Evolutionary conservation across 1,284 basidiomycete species (phyloP).

Genomic region (Phylloboletellus chloephorus): DNA sequence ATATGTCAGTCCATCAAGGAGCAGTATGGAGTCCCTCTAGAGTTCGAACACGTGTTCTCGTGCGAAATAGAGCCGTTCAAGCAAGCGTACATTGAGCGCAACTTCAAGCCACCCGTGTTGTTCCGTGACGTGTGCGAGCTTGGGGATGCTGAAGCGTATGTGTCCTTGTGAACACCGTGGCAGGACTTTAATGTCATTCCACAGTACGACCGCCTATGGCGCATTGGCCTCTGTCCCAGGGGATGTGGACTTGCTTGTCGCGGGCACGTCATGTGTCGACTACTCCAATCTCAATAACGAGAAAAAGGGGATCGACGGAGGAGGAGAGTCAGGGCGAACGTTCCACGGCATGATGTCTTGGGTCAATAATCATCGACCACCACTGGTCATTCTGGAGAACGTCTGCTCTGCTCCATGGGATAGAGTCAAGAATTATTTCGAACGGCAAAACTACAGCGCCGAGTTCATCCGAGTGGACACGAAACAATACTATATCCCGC

Average conservation of each 20-base stretch:
- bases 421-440: constrained; percentile 72
- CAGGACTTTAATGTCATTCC: constrained; percentile 13
- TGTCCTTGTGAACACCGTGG: neutral
- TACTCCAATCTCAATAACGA: constrained; percentile 94
- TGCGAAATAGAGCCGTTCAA: constrained; percentile 99
- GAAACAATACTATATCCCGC: constrained; percentile 91
- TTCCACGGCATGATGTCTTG: constrained; percentile 92
- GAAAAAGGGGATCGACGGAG: constrained; percentile 83
- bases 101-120: constrained; percentile 86
- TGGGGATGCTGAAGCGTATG: constrained; percentile 69
- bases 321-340: constrained; percentile 87
- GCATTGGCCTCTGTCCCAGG: constrained; percentile 82
- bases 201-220: constrained; percentile 87
- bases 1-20: constrained; percentile 72
- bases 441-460: constrained; percentile 74
- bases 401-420: constrained; percentile 91
- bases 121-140: constrained; percentile 95
- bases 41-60: constrained; percentile 91
- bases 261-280: constrained; percentile 94
- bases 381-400: constrained; percentile 90
- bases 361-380: constrained; percentile 83
- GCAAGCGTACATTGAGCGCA: constrained; percentile 95
- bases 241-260: constrained; percentile 85
- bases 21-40: constrained; percentile 61
- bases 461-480: constrained; percentile 76